These are phyloP conservation scores for Haplosporangium gracile DNA, from an alignment of 192 early-diverging fungal genomes.

Conservation along the genomic window DNA sequence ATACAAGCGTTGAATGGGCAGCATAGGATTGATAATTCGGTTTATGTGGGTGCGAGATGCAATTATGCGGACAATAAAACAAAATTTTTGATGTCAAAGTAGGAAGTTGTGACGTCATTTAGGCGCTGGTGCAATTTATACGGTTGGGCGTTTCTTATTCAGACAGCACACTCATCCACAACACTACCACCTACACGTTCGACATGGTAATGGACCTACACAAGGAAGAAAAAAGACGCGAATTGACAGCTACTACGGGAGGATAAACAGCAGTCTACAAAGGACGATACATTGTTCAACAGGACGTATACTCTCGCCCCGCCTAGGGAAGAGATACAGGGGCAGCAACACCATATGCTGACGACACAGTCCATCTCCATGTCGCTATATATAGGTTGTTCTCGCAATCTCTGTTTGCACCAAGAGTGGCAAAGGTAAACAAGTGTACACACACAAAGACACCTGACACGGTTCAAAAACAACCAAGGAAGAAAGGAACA, in stretches of 20 bases:
- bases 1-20: background rate
- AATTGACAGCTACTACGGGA: background rate
- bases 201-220: conserved; percentile 1
- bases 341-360: background rate
- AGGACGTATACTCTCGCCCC: background rate
- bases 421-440: conserved; percentile 90
- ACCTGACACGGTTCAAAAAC: background rate
- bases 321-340: background rate
- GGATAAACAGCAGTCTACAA: background rate
- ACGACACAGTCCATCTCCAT: background rate
- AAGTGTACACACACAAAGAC: no score
- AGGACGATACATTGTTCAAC: background rate
- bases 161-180: background rate
- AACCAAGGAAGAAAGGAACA: background rate
- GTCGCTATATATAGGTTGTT: conserved; percentile 75
- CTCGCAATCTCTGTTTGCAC: conserved; percentile 91
- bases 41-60: background rate
- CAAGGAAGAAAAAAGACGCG: background rate
- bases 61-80: background rate
- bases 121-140: background rate
- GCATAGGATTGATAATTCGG: background rate
- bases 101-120: conserved; percentile 7
- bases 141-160: background rate
- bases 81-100: background rate
- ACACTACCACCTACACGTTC: background rate